These are phyloP conservation scores for Calonectria ilicicola DNA, from an alignment of 2,329 filamentous ascomycete species.

Conservation along the genomic window DNA sequence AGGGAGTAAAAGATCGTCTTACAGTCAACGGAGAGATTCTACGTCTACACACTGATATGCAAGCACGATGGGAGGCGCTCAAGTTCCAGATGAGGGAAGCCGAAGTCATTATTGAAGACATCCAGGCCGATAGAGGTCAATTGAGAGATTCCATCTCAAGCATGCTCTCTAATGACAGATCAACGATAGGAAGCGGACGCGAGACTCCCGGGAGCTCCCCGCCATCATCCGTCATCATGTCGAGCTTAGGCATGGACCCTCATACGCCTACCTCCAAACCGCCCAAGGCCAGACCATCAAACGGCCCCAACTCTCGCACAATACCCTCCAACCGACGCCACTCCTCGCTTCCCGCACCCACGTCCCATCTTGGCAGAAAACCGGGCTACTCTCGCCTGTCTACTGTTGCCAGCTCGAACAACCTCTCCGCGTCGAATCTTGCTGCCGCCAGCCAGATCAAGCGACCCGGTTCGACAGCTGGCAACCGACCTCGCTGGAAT, in stretches of 20 bases:
- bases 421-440: slow-evolving; percentile 44
- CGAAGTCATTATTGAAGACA: slow-evolving; percentile 80
- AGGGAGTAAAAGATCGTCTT: slow-evolving; percentile 93
- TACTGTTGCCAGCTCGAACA: slow-evolving; percentile 60
- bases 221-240: slow-evolving; percentile 72
- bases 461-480: slow-evolving; percentile 58
- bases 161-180: slow-evolving; percentile 86
- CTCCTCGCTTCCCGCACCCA: slow-evolving; percentile 61
- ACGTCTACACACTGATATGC: slow-evolving; percentile 86
- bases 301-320: slow-evolving; percentile 58
- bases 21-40: slow-evolving; percentile 97
- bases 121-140: slow-evolving; percentile 74
- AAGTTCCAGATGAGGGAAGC: slow-evolving; percentile 83
- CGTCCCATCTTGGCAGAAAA: slow-evolving; percentile 55
- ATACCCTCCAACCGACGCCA: slow-evolving; percentile 59
- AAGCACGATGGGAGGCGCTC: slow-evolving; percentile 82
- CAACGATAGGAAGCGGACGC: slow-evolving; percentile 74
- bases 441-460: slow-evolving; percentile 52
- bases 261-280: slow-evolving; percentile 57
- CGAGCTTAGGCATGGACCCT: slow-evolving; percentile 62
- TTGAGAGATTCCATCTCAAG: slow-evolving; percentile 93
- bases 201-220: slow-evolving; percentile 79
- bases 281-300: slow-evolving; percentile 61
- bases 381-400: slow-evolving; percentile 58
- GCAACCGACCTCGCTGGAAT: slow-evolving; percentile 80